A percentile compares a stretch with the other conserved stretches of the same genome.
phyloP scores from a whole-genome alignment of 495 filamentous ascomycete genomes.

The Tuber indicum region DNA sequence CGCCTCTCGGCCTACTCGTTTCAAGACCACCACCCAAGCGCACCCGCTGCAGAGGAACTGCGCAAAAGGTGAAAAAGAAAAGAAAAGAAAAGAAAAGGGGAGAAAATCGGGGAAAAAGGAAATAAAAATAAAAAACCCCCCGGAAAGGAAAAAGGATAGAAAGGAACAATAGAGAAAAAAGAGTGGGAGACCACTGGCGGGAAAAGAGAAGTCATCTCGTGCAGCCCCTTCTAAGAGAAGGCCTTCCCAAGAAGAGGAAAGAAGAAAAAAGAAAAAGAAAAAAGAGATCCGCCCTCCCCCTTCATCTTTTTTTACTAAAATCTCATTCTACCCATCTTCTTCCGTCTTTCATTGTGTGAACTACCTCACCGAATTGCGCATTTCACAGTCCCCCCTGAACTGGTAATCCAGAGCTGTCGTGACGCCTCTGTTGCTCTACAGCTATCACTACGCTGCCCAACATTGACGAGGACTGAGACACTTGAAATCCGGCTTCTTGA shows the following conservation, averaged over 20 bases:
- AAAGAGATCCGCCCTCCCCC: constrained; percentile 31
- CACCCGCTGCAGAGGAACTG: not conserved
- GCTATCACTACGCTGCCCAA: constrained; percentile 18
- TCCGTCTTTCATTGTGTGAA: constrained; percentile 20
- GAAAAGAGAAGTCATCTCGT: constrained; percentile 30
- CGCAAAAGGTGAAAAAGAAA: not conserved
- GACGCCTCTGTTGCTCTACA: constrained; percentile 22
- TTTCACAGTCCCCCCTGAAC: constrained; percentile 34
- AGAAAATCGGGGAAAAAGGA: constrained; percentile 20
- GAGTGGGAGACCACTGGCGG: constrained; percentile 15
- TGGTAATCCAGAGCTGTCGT: constrained; percentile 32
- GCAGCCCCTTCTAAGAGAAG: constrained; percentile 13
- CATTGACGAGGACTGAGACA: constrained; percentile 28
- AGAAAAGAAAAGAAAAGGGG: constrained; percentile 15
- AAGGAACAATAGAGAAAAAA: constrained; percentile 10
- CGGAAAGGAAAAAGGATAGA: constrained; percentile 15
- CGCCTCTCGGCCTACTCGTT: constrained; percentile 1
- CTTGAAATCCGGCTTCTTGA: constrained; percentile 31
- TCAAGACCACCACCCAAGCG: not conserved
- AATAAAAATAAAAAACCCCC: constrained; percentile 22
- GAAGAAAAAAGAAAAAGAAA: constrained; percentile 13
- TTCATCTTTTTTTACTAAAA: constrained; percentile 22
- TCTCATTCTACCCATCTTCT: constrained; percentile 18
- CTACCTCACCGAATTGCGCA: constrained; percentile 37
- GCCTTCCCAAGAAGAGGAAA: not conserved